Evolutionary conservation across 1,284 basidiomycete genomes (phyloP), one percentile per base, ranked within the genome.

Genomic region (Albatrellus sp.): DNA sequence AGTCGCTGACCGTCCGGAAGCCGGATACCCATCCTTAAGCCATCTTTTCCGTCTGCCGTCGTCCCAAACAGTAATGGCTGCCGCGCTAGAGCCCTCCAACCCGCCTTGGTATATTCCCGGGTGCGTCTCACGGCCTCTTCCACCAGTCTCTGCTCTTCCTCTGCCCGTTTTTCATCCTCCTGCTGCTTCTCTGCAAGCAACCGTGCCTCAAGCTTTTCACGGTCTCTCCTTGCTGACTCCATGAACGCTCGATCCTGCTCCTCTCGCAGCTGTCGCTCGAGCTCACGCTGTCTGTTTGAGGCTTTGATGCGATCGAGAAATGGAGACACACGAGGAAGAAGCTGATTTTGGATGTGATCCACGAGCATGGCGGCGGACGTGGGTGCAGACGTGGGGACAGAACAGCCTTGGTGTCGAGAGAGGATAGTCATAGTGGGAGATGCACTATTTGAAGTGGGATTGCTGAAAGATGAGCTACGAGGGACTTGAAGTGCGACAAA

Each of bases 401-500:
- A 69, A 1, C 72, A 66, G n/a, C 88, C 89, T 55, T 87, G 75
- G 53, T 93, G 80, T 0, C 89, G 80, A 0, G 89, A 88, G 14
- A 96, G 71, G 30, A 94, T 73, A 2, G 85, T 85, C 16, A 94
- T 67, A 2, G 70, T 66, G 1, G 77, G 75, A 1, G 73, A 55
- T 3, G 64, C 50, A 13, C 67, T 58, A 1, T 68, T 60, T 1
- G 74, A 60, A 17, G 64, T 57, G 0, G 71, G 59, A 20, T 64
- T 59, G 37, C 35, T 39, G 30, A 50, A 48, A 24, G 46, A 11
- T 43, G 46, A 46, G 1, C 54, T 53, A 32, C 80, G 70, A 5
- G 73, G 73, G 0, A 91, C 84, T 54, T 96, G 88, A 31, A 94
- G 72, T 0, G 90, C 83, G 40, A 94, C 65, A 59, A 97, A 98